These are phyloP conservation scores for Bertia moriformis DNA, from an alignment of 2,329 filamentous ascomycete genomes.

Conservation along the genomic window DNA sequence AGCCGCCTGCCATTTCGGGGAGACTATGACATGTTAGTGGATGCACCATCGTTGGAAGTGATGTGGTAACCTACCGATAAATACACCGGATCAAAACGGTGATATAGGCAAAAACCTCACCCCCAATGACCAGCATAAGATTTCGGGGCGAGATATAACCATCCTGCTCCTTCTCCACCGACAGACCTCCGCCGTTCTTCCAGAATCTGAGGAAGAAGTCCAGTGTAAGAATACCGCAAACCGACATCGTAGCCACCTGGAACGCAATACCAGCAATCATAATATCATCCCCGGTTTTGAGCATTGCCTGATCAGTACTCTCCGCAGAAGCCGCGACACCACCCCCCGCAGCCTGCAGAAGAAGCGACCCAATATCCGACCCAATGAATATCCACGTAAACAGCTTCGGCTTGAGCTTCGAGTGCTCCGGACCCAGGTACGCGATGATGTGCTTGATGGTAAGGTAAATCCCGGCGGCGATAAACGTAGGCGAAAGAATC, in stretches of 20 bases:
- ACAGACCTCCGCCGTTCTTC: constrained; percentile 17
- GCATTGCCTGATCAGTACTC: constrained; percentile 19
- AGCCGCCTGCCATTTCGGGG: constrained; percentile 48
- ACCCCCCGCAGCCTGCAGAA: constrained; percentile 43
- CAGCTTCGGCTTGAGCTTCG: constrained; percentile 31
- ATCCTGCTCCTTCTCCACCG: constrained; percentile 10
- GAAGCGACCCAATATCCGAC: constrained; percentile 39
- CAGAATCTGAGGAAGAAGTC: constrained; percentile 30
- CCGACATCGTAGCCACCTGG: constrained; percentile 32
- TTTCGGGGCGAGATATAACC: constrained; percentile 16
- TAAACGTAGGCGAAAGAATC: constrained; percentile 42
- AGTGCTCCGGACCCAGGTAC: constrained; percentile 29
- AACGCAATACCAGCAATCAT: constrained; percentile 39
- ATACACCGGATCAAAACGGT: constrained; percentile 35
- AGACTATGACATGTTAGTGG: constrained; percentile 24
- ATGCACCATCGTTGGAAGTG: neutral
- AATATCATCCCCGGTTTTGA: constrained; percentile 28
- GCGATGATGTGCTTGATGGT: constrained; percentile 44
- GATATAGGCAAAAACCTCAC: constrained; percentile 26
- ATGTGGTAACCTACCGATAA: constrained; percentile 26
- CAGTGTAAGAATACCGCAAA: constrained; percentile 25
- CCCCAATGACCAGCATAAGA: constrained; percentile 27
- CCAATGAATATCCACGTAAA: constrained; percentile 45
- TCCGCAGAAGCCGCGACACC: constrained; percentile 33
- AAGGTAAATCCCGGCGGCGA: constrained; percentile 50